phyloP scores from a whole-genome alignment of 192 early-diverging fungal genomes.

The Entophlyctis luteolus region DNA sequence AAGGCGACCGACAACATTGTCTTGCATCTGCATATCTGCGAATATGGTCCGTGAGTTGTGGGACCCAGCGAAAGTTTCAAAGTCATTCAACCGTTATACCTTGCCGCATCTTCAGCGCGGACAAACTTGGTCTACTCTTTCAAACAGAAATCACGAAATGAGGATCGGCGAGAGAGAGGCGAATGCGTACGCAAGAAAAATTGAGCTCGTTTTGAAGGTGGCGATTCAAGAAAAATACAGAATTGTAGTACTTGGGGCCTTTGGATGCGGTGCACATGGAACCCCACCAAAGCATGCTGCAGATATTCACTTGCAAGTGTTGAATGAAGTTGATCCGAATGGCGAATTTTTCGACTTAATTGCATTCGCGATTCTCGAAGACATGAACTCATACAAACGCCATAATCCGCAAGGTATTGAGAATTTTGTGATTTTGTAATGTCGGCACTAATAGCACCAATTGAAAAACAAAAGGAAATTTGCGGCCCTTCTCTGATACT shows the following conservation, averaged over 20 bases:
- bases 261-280: constrained; percentile 22
- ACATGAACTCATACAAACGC: not conserved
- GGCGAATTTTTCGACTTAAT: constrained; percentile 21
- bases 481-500: constrained; percentile 3
- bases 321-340: constrained; percentile 8
- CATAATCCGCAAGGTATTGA: constrained; percentile 25
- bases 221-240: constrained; percentile 8
- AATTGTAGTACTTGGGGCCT: constrained; percentile 13
- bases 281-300: constrained; percentile 25
- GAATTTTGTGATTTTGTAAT: not conserved
- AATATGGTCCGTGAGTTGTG: not conserved
- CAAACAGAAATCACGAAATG: constrained; percentile 1
- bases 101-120: no score
- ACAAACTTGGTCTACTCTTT: no score
- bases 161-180: not conserved
- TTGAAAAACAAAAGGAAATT: constrained; percentile 3
- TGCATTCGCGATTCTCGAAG: constrained; percentile 23
- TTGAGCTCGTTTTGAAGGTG: constrained; percentile 17
- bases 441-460: not conserved
- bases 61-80: not conserved
- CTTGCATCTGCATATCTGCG: not conserved
- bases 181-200: constrained; percentile 11
- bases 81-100: no score
- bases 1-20: not conserved
- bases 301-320: not conserved